Evolutionary conservation across 2,329 filamentous ascomycete genomes (phyloP).

Genomic region (Ophiostoma ips): DNA sequence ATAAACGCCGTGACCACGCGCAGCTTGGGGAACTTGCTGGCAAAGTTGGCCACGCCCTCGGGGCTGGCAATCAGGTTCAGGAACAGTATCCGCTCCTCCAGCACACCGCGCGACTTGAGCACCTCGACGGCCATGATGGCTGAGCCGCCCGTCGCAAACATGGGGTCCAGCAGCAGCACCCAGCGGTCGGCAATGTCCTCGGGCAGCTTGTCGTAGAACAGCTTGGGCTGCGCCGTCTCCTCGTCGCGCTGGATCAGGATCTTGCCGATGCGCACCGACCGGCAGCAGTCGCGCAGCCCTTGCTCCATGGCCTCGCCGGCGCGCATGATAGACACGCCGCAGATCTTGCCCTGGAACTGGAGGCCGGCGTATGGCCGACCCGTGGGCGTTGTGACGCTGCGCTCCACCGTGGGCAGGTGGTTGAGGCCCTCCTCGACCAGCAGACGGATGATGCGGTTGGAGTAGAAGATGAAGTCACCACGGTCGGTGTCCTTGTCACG

Average conservation of each 20-base stretch:
- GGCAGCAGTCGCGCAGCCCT: constrained; percentile 87
- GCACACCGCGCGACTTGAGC: constrained; percentile 76
- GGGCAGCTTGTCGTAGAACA: constrained; percentile 97
- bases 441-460: constrained; percentile 91
- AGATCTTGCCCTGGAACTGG: constrained; percentile 95
- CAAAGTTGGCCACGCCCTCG: constrained; percentile 79
- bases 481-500: constrained; percentile 79
- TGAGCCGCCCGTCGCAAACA: constrained; percentile 95
- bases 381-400: constrained; percentile 81
- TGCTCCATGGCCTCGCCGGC: constrained; percentile 98
- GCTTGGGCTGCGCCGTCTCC: constrained; percentile 78
- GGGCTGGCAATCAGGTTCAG: constrained; percentile 96
- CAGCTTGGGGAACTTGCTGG: constrained; percentile 74
- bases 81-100: constrained; percentile 90
- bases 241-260: constrained; percentile 96
- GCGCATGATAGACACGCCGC: constrained; percentile 95
- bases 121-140: constrained; percentile 96
- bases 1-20: constrained; percentile 92
- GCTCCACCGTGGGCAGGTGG: constrained; percentile 81
- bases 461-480: constrained; percentile 98
- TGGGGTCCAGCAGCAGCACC: constrained; percentile 92
- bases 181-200: constrained; percentile 85
- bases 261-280: constrained; percentile 95
- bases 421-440: constrained; percentile 96
- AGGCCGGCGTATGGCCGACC: constrained; percentile 80